A percentile compares a stretch with the other conserved stretches of the same genome.
Evolutionary conservation across 495 filamentous ascomycete genomes (phyloP).

Genomic region (Daldinia concentrica): DNA sequence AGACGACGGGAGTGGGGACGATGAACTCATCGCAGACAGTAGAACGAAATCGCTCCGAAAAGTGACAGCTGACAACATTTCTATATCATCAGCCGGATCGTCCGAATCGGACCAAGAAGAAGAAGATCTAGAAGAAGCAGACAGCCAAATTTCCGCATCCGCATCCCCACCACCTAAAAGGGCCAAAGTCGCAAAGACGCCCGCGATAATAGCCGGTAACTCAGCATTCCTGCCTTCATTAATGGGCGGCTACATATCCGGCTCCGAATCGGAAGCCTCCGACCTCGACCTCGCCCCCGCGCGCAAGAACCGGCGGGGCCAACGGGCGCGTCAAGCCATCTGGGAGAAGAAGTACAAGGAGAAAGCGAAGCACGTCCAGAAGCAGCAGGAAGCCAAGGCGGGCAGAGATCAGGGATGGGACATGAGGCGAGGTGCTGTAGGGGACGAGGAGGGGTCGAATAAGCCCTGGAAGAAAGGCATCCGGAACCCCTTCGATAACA

Average conservation of each 20-base stretch:
- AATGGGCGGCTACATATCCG: slow-evolving; percentile 91
- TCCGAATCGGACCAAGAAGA: slow-evolving; percentile 9
- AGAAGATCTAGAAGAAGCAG: slow-evolving; percentile 10
- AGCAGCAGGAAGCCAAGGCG: slow-evolving; percentile 47
- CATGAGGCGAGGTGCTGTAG: slow-evolving; percentile 56
- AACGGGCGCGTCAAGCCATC: slow-evolving; percentile 82
- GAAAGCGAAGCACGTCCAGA: slow-evolving; percentile 76
- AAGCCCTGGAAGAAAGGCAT: slow-evolving; percentile 60
- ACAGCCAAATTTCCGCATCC: slow-evolving; percentile 44
- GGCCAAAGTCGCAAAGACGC: slow-evolving; percentile 40
- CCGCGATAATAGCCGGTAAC: slow-evolving; percentile 43
- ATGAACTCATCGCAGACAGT: slow-evolving; percentile 33
- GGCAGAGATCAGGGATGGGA: slow-evolving; percentile 64
- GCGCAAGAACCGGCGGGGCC: slow-evolving; percentile 86
- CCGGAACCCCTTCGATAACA: slow-evolving; percentile 42
- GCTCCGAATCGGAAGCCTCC: slow-evolving; percentile 70
- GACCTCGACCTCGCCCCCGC: slow-evolving; percentile 60
- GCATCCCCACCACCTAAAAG: slow-evolving; percentile 55
- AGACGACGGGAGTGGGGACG: slow-evolving; percentile 23
- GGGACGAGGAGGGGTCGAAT: slow-evolving; percentile 25
- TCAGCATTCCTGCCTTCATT: slow-evolving; percentile 88
- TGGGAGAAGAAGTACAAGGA: slow-evolving; percentile 93
- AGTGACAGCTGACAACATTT: slow-evolving; percentile 37
- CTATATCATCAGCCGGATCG: slow-evolving; percentile 36
- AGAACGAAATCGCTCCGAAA: slow-evolving; percentile 34